A percentile compares a stretch with the other conserved stretches of the same genome.
phyloP scores from a whole-genome alignment of 2,329 filamentous ascomycete genomes.

The Aspergillus sp. region DNA sequence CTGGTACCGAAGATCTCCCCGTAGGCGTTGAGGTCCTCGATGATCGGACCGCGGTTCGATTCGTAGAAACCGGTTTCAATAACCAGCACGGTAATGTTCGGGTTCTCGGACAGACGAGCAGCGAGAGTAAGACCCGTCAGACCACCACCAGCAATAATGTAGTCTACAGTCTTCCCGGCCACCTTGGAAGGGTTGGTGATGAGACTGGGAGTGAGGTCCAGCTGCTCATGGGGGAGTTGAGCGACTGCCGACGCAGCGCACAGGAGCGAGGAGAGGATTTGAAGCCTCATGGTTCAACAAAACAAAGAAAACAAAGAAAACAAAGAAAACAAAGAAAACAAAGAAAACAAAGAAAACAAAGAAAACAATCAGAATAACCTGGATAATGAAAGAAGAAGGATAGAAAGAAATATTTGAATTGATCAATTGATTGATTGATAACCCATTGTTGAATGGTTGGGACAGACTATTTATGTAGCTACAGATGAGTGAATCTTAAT shows the following conservation, averaged over 20 bases:
- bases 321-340: neutral
- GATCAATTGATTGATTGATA: no score
- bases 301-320: neutral
- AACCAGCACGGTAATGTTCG: constrained; percentile 19
- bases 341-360: neutral
- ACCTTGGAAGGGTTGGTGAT: constrained; percentile 12
- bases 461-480: no score
- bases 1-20: constrained; percentile 20
- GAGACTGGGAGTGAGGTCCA: neutral
- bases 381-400: no score
- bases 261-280: neutral
- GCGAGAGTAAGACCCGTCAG: constrained; percentile 24
- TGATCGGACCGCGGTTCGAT: constrained; percentile 18
- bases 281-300: neutral
- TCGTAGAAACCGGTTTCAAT: constrained; percentile 27
- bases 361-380: neutral
- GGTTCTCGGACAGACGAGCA: constrained; percentile 18
- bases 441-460: no score
- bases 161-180: constrained; percentile 17
- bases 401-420: no score
- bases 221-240: neutral
- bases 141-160: constrained; percentile 28
- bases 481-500: no score
- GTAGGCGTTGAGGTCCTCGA: constrained; percentile 20
- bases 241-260: neutral